Conservation (phyloP, 2,329 filamentous ascomycete genomes). For the Paraconiothyrium brasiliense region DNA sequence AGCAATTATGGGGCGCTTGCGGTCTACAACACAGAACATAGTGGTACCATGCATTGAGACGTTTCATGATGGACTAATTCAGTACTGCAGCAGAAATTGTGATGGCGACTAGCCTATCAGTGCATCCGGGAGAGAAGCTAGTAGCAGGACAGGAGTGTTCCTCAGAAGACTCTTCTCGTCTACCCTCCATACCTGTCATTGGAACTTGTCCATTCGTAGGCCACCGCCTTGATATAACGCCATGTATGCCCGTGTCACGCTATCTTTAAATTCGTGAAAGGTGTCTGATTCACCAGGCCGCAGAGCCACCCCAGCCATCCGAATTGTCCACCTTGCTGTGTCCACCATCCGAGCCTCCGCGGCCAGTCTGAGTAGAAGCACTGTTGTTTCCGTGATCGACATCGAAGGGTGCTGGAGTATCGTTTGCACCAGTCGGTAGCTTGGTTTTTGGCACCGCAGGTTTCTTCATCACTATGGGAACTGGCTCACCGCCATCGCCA, state of each 20-base stretch:
- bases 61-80: not conserved
- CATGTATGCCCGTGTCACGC: not conserved
- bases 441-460: not conserved
- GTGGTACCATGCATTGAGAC: not conserved
- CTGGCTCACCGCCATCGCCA: slow-evolving; percentile 48
- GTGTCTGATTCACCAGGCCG: not conserved
- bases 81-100: too few species aligned
- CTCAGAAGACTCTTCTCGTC: too few species aligned
- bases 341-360: too few species aligned
- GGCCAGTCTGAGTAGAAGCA: not conserved
- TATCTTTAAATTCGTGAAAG: not conserved
- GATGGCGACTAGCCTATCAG: too few species aligned
- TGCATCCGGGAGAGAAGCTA: too few species aligned
- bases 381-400: not conserved
- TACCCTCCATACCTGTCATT: too few species aligned
- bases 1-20: not conserved
- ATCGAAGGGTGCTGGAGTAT: not conserved
- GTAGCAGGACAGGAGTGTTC: too few species aligned
- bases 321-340: not conserved
- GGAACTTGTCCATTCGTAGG: too few species aligned
- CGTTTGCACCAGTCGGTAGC: not conserved
- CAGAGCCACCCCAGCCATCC: slow-evolving; percentile 1
- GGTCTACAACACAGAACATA: not conserved
- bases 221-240: not conserved
- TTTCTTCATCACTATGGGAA: slow-evolving; percentile 27